Conservation (phyloP, 768 basidiomycete species). For the Boletus edulis region DNA sequence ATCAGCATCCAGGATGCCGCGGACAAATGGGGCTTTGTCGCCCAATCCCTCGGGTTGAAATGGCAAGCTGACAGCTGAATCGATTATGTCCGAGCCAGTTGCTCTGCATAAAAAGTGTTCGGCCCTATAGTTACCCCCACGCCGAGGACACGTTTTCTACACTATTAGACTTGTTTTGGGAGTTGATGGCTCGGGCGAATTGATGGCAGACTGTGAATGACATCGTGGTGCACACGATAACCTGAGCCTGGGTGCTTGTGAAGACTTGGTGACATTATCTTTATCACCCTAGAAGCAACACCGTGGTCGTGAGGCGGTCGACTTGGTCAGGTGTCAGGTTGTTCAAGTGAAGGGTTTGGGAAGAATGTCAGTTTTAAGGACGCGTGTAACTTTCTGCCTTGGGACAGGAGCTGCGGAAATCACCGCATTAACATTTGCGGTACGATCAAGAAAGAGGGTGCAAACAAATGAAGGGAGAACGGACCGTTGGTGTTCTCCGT, state of each 20-base stretch:
- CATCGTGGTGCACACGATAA: not conserved
- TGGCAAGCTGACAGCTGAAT: conserved; percentile 27
- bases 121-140: not conserved
- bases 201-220: not conserved
- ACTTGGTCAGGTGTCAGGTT: not conserved
- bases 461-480: conserved; percentile 12
- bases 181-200: not conserved
- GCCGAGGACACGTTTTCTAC: not conserved
- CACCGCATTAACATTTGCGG: conserved; percentile 10
- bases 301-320: no score
- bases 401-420: conserved; percentile 73
- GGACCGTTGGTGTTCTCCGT: conserved; percentile 91
- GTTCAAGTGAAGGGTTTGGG: conserved; percentile 10
- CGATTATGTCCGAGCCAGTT: not conserved
- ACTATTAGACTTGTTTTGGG: not conserved
- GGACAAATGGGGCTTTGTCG: conserved; percentile 77
- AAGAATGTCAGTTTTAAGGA: conserved; percentile 79
- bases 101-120: not conserved
- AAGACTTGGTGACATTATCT: no score
- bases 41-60: conserved; percentile 57
- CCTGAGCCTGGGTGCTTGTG: not conserved
- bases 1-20: conserved; percentile 70
- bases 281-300: no score
- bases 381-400: conserved; percentile 80
- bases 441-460: not conserved